Conservation (phyloP, 441 rosid species). For the Syzygium syzygioides region DNA sequence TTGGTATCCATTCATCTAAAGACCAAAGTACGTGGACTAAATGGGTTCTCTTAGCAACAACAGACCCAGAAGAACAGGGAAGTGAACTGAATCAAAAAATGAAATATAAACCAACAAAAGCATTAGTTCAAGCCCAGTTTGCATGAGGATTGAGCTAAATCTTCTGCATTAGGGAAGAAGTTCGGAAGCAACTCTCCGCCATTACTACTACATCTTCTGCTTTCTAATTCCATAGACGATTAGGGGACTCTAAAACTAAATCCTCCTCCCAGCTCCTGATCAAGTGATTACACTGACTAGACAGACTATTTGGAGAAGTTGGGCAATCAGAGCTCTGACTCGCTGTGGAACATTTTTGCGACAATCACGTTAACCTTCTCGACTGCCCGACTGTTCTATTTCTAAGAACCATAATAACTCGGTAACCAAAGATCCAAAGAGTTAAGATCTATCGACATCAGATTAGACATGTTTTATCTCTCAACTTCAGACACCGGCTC, state of each 20-base stretch:
- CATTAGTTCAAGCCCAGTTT: background rate
- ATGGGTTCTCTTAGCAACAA: background rate
- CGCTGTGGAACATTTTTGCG: background rate
- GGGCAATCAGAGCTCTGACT: background rate
- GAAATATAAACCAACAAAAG: background rate
- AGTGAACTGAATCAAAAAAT: background rate
- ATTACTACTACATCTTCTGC: background rate
- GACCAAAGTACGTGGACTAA: background rate
- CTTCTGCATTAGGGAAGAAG: background rate
- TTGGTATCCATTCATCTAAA: background rate
- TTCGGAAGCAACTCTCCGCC: background rate
- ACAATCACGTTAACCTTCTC: background rate
- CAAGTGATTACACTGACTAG: background rate
- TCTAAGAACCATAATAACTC: background rate
- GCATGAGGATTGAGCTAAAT: background rate
- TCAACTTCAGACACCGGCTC: background rate
- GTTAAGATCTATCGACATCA: background rate
- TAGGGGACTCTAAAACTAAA: background rate
- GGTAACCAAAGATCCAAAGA: background rate
- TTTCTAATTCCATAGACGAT: background rate
- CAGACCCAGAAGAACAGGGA: background rate
- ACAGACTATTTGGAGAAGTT: background rate
- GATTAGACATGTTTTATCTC: background rate
- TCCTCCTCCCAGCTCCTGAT: background rate
- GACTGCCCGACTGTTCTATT: background rate